Percentiles rank a stretch among this genome's conserved stretches.
phyloP scores from a whole-genome alignment of 495 filamentous ascomycete genomes.

The Aspergillus cavernicola region DNA sequence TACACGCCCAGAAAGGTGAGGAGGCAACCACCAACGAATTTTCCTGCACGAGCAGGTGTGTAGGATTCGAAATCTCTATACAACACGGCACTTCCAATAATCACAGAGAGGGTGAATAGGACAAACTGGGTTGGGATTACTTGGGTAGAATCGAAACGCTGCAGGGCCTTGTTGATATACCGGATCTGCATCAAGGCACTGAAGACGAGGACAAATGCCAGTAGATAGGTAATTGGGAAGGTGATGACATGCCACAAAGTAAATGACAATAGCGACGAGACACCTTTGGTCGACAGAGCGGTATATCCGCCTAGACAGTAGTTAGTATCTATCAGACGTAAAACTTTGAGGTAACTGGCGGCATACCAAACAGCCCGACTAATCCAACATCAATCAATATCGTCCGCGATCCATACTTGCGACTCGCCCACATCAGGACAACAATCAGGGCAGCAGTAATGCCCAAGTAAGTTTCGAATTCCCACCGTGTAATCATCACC shows the following conservation, averaged over 20 bases:
- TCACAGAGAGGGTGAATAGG: conserved; percentile 91
- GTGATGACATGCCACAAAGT: conserved; percentile 82
- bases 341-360: not conserved
- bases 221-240: conserved; percentile 85
- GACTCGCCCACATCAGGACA: conserved; percentile 75
- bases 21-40: conserved; percentile 85
- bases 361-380: conserved; percentile 85
- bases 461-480: conserved; percentile 86
- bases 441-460: conserved; percentile 70
- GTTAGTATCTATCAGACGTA: conserved; percentile 26
- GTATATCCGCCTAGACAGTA: conserved; percentile 77
- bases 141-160: conserved; percentile 93
- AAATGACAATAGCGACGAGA: conserved; percentile 88
- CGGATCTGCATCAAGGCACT: conserved; percentile 94
- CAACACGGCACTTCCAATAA: conserved; percentile 85
- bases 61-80: conserved; percentile 92
- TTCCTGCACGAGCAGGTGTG: conserved; percentile 60
- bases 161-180: conserved; percentile 91
- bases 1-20: conserved; percentile 94
- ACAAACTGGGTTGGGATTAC: conserved; percentile 98
- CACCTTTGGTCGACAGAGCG: conserved; percentile 90
- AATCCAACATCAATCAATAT: conserved; percentile 92
- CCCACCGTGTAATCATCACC: conserved; percentile 81
- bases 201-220: conserved; percentile 68
- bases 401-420: conserved; percentile 72